Evolutionary conservation across 208 protist species (phyloP), one percentile per base, ranked within the genome.

Genomic region (Leishmania mexicana): DNA sequence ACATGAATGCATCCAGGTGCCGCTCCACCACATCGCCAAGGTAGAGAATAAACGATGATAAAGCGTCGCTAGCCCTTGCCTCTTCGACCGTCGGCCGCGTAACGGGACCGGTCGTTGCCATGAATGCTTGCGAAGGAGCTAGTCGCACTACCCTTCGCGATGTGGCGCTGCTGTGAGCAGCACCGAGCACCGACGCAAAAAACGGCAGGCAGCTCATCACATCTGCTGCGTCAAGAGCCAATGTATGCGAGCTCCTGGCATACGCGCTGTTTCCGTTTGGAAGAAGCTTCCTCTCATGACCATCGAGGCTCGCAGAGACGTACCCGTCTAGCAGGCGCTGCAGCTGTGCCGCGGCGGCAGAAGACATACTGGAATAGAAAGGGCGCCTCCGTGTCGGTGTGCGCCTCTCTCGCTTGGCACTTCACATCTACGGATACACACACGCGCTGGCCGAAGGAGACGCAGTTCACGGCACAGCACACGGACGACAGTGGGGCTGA

Each of bases 171-270:
- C 68, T 10, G 24, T 24, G 19, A 51, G 19, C 8, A 31, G 68
- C 68, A 53, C 24, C 57, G 10, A 73, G 35, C 2, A 31, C 45
- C 28, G 68, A 31, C 68, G 24, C 35, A n/a, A 73, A 82, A 80
- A 81, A 86, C 7, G 88, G 81, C 21, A 88, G 60, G 79, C 57
- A 54, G 51, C 80, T 75, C 45, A 94, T 72, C 71, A 84, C 64
- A 68, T 89, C 81, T 19, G 90, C 75, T 21, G 87, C 88, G 31
- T 88, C 84, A 67, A 85, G 89, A 24, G 81, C 80, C 72, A 93
- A 81, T 51, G 90, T 88, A 71, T 87, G 86, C 0, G 86, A 87
- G 17, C 81, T 31, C 21, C 81, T 53, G 24, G 79, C n/a, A 51
- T 75, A 49, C 3, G 78, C 73, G 49, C 60, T 79, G 67, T 54